A percentile compares a stretch with the other conserved stretches of the same genome.
Conservation (phyloP, 345 rosid species). For the Arabidopsis arenosa region DNA sequence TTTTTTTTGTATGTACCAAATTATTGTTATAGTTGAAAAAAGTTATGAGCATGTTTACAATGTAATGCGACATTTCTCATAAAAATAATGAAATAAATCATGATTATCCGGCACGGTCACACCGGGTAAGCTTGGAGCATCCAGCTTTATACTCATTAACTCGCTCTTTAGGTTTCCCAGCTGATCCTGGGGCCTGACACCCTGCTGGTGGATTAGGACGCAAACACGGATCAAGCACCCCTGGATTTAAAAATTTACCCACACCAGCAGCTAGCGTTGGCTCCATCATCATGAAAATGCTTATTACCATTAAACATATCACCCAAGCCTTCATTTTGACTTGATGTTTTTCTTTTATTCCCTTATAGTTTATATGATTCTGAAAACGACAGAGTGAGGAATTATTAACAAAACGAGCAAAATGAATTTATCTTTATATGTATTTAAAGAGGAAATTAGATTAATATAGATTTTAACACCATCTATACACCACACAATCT, state of each 20-base stretch:
- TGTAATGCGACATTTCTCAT: not conserved
- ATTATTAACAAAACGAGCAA: not conserved
- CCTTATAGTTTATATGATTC: not conserved
- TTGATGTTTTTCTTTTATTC: not conserved
- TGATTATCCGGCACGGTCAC: not conserved
- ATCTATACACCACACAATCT: not conserved
- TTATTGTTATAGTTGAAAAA: not conserved
- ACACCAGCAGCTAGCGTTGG: not conserved
- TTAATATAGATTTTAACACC: not conserved
- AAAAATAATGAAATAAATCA: not conserved
- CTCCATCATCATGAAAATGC: not conserved
- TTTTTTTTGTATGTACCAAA: not conserved
- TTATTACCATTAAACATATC: not conserved
- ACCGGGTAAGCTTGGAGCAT: not conserved
- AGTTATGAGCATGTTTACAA: not conserved
- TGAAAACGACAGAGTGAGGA: not conserved
- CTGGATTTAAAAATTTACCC: not conserved
- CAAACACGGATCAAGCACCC: not conserved
- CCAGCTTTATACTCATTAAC: not conserved
- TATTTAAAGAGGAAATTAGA: not conserved
- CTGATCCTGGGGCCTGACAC: not conserved
- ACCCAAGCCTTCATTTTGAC: not conserved
- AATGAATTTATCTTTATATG: not conserved
- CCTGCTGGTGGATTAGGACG: constrained; percentile 1
- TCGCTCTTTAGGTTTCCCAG: not conserved